Base-by-base conservation (phyloP, 805 yeast genomes). In the Lipomyces kockii region DNA sequence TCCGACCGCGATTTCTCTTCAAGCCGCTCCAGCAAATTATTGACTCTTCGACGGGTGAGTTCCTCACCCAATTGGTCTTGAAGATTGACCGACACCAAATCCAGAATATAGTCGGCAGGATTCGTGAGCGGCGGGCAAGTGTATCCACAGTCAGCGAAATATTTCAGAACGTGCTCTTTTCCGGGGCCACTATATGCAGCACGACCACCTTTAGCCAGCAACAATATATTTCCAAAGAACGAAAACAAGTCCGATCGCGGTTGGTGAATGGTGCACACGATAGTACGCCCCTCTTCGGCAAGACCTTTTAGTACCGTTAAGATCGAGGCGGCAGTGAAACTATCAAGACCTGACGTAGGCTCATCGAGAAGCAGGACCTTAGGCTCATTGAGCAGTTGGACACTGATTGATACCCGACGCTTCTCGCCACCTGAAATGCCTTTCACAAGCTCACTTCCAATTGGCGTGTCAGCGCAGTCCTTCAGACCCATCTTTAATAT, bases 271-370 rank as follows among this genome's bases (percentile, higher is more conserved):
- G 97, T 91, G 63, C 88, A 76, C 29, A 91, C 84, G 8, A 92
- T 83, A 0, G 97, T 90, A 12, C 87, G 86, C 6, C 88, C 86
- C 37, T 82, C 84, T 1, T 69, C 74, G 1, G 92, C 85, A 49
- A 92, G 77, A 2, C 81, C 80, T 61, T 85, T 81, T 65, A 91
- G 80, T 52, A 91, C 84, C 37, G 82, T 80, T 53, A 92, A 76
- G 46, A 91, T 89, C 2, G 90, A 84, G 0, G 85, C 82, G 0
- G 97, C 89, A 0, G 95, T 90, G 65, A 90, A 86, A 12, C 93
- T 86, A 74, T 92, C 97, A 32, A 92, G 81, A 0, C 97, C 97
- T 3, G 96, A 90, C 0, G 97, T 92, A 1, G 97, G 97, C 74
- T 92, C 97, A 77, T 92, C 97, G 29, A 92, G 77, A 60, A 92